phyloP scores from a whole-genome alignment of 2,329 filamentous ascomycete genomes.

The Arthrobotrys sphaeroides region DNA sequence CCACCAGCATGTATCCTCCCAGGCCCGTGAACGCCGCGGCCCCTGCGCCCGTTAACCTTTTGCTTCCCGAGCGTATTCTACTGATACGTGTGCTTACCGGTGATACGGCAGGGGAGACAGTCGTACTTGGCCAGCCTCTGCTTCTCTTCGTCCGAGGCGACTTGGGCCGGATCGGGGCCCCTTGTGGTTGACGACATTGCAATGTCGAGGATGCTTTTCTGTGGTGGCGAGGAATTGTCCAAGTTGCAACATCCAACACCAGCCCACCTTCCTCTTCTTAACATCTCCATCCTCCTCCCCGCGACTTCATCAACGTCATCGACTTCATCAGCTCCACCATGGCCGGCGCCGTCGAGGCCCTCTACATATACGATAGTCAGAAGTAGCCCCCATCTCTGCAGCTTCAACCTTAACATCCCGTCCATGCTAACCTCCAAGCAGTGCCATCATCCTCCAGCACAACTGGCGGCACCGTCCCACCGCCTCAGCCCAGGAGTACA shows the following conservation, averaged over 20 bases:
- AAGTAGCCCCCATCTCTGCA: slow-evolving; percentile 69
- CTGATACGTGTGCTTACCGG: too few relatives aligned
- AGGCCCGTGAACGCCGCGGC: slow-evolving; percentile 79
- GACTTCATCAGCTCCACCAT: slow-evolving; percentile 66
- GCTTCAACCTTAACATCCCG: slow-evolving; percentile 37
- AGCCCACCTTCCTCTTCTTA: slow-evolving; percentile 1
- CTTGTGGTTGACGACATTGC: slow-evolving; percentile 16
- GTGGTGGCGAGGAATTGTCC: neutral
- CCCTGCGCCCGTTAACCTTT: slow-evolving; percentile 66
- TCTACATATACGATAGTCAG: slow-evolving; percentile 97
- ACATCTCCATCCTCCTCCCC: neutral
- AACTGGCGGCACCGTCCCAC: slow-evolving; percentile 74
- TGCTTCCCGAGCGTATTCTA: neutral
- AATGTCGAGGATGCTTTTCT: neutral
- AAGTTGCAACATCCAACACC: slow-evolving; percentile 27
- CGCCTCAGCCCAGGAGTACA: slow-evolving; percentile 78
- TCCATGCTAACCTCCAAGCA: slow-evolving; percentile 61
- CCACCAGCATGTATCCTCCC: slow-evolving; percentile 79
- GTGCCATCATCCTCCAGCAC: slow-evolving; percentile 86
- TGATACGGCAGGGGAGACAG: slow-evolving; percentile 75
- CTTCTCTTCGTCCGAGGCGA: slow-evolving; percentile 41
- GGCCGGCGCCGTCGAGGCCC: slow-evolving; percentile 88
- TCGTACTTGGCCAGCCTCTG: slow-evolving; percentile 60
- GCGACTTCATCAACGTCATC: neutral
- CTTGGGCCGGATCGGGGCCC: neutral